Base-by-base conservation (phyloP, 2,329 filamentous ascomycete species). In the Talaromyces sp. region DNA sequence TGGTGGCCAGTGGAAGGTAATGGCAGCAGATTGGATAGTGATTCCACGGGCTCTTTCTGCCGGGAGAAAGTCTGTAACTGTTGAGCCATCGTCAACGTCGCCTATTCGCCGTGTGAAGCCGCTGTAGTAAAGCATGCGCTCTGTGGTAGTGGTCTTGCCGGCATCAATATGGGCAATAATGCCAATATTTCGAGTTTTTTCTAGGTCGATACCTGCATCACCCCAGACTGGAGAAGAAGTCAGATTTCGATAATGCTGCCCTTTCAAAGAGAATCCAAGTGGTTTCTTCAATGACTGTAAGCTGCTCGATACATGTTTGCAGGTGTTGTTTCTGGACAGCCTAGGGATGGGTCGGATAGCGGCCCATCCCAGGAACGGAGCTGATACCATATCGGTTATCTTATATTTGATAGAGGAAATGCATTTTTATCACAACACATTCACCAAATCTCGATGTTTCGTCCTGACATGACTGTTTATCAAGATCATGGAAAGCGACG, bases 151-250 rank as follows among this genome's bases (percentile, higher is more conserved):
- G 1, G 95, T 99, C 83, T 99, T 99, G 9, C 95, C 95, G 64
- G 95, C 95, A 87, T 98, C 95, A 69, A 99, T 97, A 78, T 99
- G 95, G 66, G 95, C 95, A 77, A 99, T 97, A 70, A 99, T 98
- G 67, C 95, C 95, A 75, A 99, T 97, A 75, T 99, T 99, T 71
- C 94, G 86, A 61, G 93, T 95, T 71, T 86, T 86, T 45, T 86
- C 83, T 19, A 88, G 80, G 67, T 74, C 69, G 35, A 72, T 69
- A 35, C 63, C 69, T 6, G 61, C 11, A 47, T 75, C 71, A 33
- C 66, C 67, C 66, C 62, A 68, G 3, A 68, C 61, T 3, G 68
- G 22, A 15, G 69, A 67, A 1, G 73, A 74, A 6, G 76, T 77
- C 45, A 79, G 77, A 8, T 58, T 67, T 60, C 70, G 71, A 3